A percentile compares a stretch with the other conserved stretches of the same genome.
Conservation (phyloP, 768 basidiomycete genomes). For the Ramaria sp. region DNA sequence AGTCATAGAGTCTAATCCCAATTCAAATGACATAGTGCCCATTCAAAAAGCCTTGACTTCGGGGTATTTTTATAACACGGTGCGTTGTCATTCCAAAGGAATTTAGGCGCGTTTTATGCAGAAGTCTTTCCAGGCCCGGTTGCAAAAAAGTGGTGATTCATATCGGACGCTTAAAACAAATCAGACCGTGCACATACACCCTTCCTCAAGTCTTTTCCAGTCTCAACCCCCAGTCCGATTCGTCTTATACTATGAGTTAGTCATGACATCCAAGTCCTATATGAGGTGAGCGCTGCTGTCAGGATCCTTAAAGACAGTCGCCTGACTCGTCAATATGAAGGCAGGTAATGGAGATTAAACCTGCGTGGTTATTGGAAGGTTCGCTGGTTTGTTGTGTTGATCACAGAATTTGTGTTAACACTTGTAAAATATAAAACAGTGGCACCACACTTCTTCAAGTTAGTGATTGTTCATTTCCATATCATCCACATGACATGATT, state of each 20-base stretch:
- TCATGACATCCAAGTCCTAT: conserved; percentile 96
- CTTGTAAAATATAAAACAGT: conserved; percentile 34
- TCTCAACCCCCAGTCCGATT: conserved; percentile 89
- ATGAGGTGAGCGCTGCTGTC: conserved; percentile 46
- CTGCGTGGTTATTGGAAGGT: conserved; percentile 89
- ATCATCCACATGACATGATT: not conserved
- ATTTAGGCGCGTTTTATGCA: not conserved
- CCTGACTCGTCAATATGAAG: conserved; percentile 23
- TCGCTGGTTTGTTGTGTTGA: conserved; percentile 14
- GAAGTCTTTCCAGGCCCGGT: conserved; percentile 49
- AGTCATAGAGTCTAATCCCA: conserved; percentile 76
- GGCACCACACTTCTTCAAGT: conserved; percentile 94
- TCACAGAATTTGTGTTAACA: not conserved
- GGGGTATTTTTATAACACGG: conserved; percentile 94
- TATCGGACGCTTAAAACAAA: conserved; percentile 94
- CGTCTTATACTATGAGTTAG: conserved; percentile 90
- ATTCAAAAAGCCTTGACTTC: conserved; percentile 93
- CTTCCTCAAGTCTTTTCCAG: conserved; percentile 91
- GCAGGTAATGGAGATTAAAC: conserved; percentile 98
- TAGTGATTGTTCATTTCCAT: conserved; percentile 11
- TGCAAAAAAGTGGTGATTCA: conserved; percentile 94
- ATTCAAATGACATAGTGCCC: conserved; percentile 85
- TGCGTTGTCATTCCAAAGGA: conserved; percentile 24
- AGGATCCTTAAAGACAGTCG: not conserved
- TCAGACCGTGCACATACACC: conserved; percentile 95